Evolutionary conservation across 139 green algal species (phyloP).

Genomic region (Chlamydomonas sphaeroides): DNA sequence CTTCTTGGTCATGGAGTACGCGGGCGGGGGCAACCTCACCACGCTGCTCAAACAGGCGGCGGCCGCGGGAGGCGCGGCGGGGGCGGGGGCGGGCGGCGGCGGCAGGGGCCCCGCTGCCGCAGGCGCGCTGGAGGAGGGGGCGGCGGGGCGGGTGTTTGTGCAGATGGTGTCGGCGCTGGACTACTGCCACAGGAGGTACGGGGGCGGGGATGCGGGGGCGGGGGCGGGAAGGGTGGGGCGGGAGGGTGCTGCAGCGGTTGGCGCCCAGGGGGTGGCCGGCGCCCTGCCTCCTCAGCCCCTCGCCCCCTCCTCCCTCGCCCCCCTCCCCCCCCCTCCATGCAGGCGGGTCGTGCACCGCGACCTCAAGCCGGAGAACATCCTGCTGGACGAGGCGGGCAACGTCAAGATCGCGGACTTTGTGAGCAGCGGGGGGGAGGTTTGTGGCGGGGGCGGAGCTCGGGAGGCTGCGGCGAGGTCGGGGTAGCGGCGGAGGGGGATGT

Average conservation of each 20-base stretch:
- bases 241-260: no score
- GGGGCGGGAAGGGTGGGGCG: neutral
- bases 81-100: constrained; percentile 70
- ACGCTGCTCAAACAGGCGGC: constrained; percentile 49
- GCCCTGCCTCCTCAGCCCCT: no score
- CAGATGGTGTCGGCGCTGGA: constrained; percentile 75
- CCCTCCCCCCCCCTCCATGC: neutral
- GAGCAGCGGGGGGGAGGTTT: no score
- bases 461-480: no score
- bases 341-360: constrained; percentile 79
- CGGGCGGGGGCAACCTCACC: constrained; percentile 68
- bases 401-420: constrained; percentile 82
- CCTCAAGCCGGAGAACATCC: constrained; percentile 86
- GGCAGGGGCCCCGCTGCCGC: neutral
- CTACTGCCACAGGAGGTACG: constrained; percentile 80
- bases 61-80: constrained; percentile 30
- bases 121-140: constrained; percentile 60
- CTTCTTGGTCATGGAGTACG: constrained; percentile 86
- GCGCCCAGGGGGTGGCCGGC: no score
- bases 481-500: no score
- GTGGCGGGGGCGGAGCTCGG: no score
- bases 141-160: constrained; percentile 69
- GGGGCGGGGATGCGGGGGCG: neutral
- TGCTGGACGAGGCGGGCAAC: constrained; percentile 70
- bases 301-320: no score